A percentile compares a stretch with the other conserved stretches of the same genome.
These are phyloP conservation scores for Talaromyces sp. DNA, from an alignment of 2,329 filamentous ascomycete species.

Conservation along the genomic window DNA sequence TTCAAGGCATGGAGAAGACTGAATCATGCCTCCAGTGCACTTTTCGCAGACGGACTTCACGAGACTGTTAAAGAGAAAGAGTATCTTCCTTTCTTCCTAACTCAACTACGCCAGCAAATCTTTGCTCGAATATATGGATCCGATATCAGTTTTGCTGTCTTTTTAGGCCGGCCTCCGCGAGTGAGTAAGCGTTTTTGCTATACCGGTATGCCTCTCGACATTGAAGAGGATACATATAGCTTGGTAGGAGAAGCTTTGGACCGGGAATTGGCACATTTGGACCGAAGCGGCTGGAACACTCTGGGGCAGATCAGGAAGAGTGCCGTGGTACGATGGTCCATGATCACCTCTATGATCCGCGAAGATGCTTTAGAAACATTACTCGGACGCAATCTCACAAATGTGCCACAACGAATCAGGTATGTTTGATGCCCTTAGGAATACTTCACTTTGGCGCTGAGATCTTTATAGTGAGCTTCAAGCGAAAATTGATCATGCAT, in stretches of 20 bases:
- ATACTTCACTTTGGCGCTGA: not conserved
- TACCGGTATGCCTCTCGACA: conserved; percentile 13
- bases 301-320: conserved; percentile 10
- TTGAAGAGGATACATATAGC: conserved; percentile 8
- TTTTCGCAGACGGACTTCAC: conserved; percentile 13
- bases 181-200: conserved; percentile 14
- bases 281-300: conserved; percentile 12
- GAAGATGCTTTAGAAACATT: conserved; percentile 13
- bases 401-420: conserved; percentile 11
- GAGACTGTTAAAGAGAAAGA: conserved; percentile 11
- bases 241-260: conserved; percentile 3
- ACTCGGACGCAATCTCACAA: conserved; percentile 7
- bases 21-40: conserved; percentile 11
- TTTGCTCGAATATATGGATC: conserved; percentile 15
- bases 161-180: conserved; percentile 12
- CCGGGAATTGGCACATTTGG: conserved; percentile 3
- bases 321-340: conserved; percentile 11
- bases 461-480: conserved; percentile 1
- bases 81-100: conserved; percentile 9
- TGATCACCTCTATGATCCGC: conserved; percentile 13
- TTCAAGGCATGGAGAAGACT: conserved; percentile 14
- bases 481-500: conserved; percentile 11
- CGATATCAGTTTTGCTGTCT: conserved; percentile 14
- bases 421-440: not conserved
- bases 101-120: conserved; percentile 11